Percentiles rank a stretch among this genome's conserved stretches.
Conservation (phyloP, 1,284 basidiomycete genomes). For the Marasmius oreades region DNA sequence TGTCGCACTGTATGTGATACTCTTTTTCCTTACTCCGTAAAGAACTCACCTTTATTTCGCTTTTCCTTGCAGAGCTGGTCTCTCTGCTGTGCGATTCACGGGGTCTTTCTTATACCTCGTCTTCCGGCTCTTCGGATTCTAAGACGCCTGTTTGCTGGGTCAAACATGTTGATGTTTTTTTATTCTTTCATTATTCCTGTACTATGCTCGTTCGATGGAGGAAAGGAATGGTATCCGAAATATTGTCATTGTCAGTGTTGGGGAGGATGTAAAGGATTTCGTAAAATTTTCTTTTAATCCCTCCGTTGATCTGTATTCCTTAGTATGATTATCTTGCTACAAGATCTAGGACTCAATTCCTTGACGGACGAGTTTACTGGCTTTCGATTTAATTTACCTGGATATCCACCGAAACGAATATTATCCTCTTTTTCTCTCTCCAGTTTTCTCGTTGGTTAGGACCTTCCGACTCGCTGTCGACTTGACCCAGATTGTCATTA, state of each 20-base stretch:
- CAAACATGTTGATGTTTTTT: background rate
- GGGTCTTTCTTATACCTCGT: constrained; percentile 78
- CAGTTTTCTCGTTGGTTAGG: no score
- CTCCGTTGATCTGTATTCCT: no score
- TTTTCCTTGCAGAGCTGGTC: constrained; percentile 52
- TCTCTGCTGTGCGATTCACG: constrained; percentile 75
- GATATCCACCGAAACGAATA: no score
- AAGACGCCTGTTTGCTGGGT: constrained; percentile 12
- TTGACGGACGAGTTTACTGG: no score
- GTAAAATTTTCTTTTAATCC: no score
- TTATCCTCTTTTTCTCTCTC: no score
- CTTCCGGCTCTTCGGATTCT: constrained; percentile 64
- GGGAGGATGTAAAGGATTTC: no score
- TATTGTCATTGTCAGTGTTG: background rate
- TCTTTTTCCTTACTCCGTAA: constrained; percentile 4
- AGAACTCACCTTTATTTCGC: background rate
- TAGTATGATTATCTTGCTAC: no score
- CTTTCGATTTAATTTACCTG: no score
- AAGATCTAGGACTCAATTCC: no score
- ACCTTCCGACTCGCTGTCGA: no score
- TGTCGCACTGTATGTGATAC: constrained; percentile 70
- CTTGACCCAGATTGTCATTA: no score
- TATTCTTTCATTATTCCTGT: background rate
- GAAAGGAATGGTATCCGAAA: background rate
- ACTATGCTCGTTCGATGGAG: background rate